phyloP scores from a whole-genome alignment of 192 early-diverging fungal species.

The Backusella tuberculispora region DNA sequence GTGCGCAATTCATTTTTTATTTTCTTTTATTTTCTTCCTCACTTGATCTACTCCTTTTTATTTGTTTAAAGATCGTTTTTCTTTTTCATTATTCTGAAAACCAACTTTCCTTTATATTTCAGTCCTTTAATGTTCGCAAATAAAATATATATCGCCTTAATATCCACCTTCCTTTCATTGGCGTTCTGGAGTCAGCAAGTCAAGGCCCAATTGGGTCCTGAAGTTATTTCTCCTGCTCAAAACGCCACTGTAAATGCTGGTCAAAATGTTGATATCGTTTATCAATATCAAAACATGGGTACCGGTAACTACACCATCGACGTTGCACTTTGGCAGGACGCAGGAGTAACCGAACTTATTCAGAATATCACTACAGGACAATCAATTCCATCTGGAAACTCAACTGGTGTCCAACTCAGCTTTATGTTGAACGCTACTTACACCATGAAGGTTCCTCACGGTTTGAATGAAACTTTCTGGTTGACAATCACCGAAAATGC shows the following conservation, averaged over 20 bases:
- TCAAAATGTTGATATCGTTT: constrained; percentile 28
- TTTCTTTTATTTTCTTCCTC: constrained; percentile 4
- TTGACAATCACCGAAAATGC: constrained; percentile 27
- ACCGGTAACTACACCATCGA: constrained; percentile 34
- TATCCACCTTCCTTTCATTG: constrained; percentile 16
- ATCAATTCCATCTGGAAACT: constrained; percentile 24
- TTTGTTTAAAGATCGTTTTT: neutral
- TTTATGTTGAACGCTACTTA: constrained; percentile 30
- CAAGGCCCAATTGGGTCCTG: constrained; percentile 31
- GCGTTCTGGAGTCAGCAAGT: constrained; percentile 6
- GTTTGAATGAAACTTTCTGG: constrained; percentile 34
- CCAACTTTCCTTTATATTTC: constrained; percentile 7
- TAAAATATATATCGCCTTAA: constrained; percentile 9
- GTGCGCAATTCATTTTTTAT: constrained; percentile 8
- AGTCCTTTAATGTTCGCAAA: constrained; percentile 9
- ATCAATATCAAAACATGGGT: constrained; percentile 42
- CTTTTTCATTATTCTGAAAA: neutral
- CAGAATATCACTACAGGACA: constrained; percentile 27
- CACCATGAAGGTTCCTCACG: constrained; percentile 37
- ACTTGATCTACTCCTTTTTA: constrained; percentile 9
- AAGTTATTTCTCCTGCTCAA: constrained; percentile 22
- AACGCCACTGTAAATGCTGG: constrained; percentile 38
- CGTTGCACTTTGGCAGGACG: constrained; percentile 34
- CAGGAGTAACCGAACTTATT: neutral
- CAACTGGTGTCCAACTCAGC: constrained; percentile 21